Evolutionary conservation across 768 basidiomycete species (phyloP), one percentile per base, ranked within the genome.

Genomic region (Leccinum boreale): DNA sequence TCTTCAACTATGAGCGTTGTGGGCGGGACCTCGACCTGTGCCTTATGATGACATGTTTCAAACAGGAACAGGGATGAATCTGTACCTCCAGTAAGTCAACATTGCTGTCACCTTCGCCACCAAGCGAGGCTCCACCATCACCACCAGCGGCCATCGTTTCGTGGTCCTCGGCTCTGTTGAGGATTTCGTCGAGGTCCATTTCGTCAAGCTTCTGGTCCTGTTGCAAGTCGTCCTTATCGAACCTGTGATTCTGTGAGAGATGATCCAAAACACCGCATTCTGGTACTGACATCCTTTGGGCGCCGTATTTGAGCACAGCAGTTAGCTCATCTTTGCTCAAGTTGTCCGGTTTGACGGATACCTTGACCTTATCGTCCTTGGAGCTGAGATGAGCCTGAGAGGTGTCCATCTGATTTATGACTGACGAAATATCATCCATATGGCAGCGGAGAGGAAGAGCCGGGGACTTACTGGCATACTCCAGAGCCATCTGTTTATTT

Each of bases 351-450:
- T 92, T 94, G 59, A 80, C 74, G 21, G 82, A 73, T 51, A 91
- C 90, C 68, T 88, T 90, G 56, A 73, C 65, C 65, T 80, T 79
- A 28, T 81, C 73, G 19, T 82, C 81, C 67, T 93, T 94, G 56
- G 89, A 88, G 69, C 92, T 88, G 53, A 99, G 85, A 74, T 98
- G 92, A 45, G 92, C 92, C 63, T 98, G 96, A 44, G 94, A 94
- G 23, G 96, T 99, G 76, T 99, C 97, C 91, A 98, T 96, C 76
- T 98, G 96, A 75, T 97, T 97, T 79, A 99, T 98, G 78, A 99
- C 94, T 97, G 71, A n/a, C 53, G 44, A 54, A 50, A 55, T 26
- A 15, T 49, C 24, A 52, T 58, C 59, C 54, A 60, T 49, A 63
- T 17, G 21, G 33, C 29, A 50, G 56, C 21, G 55, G 44, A 59